Evolutionary conservation across 2,329 filamentous ascomycete species (phyloP).

Genomic region (Aspergillus luchuensis): DNA sequence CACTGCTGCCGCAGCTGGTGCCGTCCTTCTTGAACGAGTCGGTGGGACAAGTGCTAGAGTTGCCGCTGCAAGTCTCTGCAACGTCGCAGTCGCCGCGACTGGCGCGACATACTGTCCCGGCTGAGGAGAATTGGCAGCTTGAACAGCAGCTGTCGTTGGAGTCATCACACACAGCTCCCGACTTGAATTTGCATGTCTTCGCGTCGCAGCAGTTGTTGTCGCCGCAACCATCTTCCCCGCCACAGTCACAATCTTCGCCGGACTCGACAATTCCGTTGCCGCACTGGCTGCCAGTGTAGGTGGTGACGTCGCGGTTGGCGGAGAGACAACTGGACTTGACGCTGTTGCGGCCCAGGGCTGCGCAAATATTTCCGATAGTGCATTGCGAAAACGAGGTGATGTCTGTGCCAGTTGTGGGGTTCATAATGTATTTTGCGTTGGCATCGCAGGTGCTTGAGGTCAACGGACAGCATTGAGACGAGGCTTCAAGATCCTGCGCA

Average conservation of each 20-base stretch:
- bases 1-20: conserved; percentile 64
- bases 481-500: conserved; percentile 59
- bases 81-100: conserved; percentile 84
- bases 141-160: conserved; percentile 52
- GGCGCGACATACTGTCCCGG: conserved; percentile 74
- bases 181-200: conserved; percentile 80
- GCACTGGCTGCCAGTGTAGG: conserved; percentile 80
- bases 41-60: conserved; percentile 68
- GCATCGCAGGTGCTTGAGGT: conserved; percentile 71
- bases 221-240: conserved; percentile 70
- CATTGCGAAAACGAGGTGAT: conserved; percentile 85
- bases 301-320: conserved; percentile 81
- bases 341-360: conserved; percentile 73
- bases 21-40: conserved; percentile 73
- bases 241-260: conserved; percentile 95
- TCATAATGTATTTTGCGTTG: conserved; percentile 85
- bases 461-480: conserved; percentile 80
- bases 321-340: conserved; percentile 76
- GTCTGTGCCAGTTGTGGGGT: conserved; percentile 74
- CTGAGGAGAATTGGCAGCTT: conserved; percentile 49
- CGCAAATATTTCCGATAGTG: conserved; percentile 91
- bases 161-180: conserved; percentile 71
- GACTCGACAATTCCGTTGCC: conserved; percentile 96
- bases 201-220: conserved; percentile 81
- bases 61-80: conserved; percentile 78